Base-by-base conservation (phyloP, 2,329 filamentous ascomycete genomes). In the Aureobasidium sp. region DNA sequence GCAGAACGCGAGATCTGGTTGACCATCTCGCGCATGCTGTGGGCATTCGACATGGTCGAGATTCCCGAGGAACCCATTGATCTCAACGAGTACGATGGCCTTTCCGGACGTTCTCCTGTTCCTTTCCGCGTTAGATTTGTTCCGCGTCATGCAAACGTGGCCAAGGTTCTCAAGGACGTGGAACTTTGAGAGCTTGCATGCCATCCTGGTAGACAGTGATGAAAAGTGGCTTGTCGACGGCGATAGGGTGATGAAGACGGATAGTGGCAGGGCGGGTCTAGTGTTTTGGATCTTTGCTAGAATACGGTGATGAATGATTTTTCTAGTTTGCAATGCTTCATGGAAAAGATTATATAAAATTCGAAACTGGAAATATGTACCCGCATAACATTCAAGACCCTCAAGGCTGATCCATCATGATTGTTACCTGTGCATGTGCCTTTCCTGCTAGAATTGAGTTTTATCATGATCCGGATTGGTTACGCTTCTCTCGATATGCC, bases 1-100 rank as follows among this genome's bases (percentile, higher is more conserved):
- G 80, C 79, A 0, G 77, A 80, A 61, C 75, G 76, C 5, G 75
- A 72, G 10, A 64, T 82, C 17, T 80, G 78, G 64, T 69, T 82
- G 11, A 74, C 68, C 15, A 75, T 81, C 35, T 73, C 78, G 6
- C 73, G 78, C 3, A 71, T 82, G 33, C 67, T 81, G 35, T 81
- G 79, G 77, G 76, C 73, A 0, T 81, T 64, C 53, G 64, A 68
- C 29, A 59, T 37, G 33, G 33, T 37, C 33, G 33, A 37, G 13
- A 37, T 37, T 1, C 13, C 33, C 3, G 33, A 17, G 13, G 33
- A 37, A 37, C 33, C 33, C 13, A 37, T 37, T 6, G 33, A 37
- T 10, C 4, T 37, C 4, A 37, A 37, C 9, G 33, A 37, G 33
- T 37, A 37, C 33, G 33, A 37, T 37, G 33, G 33, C 5, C 33